Evolutionary conservation across 345 rosid genomes (phyloP).

Genomic region (Isatis tinctoria): DNA sequence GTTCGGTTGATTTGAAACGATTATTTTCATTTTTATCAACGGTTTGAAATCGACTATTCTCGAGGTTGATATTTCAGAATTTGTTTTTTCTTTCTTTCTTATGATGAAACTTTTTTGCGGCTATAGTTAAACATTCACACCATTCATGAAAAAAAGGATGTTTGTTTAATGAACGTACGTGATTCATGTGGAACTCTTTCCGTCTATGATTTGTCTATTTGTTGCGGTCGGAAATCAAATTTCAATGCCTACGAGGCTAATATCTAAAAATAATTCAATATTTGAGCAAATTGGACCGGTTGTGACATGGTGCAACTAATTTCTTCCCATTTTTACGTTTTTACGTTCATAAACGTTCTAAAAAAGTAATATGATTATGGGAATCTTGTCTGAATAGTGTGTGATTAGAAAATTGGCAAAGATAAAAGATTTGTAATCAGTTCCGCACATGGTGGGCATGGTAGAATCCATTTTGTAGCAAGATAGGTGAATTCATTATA

Average conservation of each 20-base stretch:
- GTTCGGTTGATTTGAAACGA: background rate
- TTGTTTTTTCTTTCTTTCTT: background rate
- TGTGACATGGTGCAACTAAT: background rate
- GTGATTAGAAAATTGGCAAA: background rate
- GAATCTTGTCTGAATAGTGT: background rate
- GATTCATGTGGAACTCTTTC: background rate
- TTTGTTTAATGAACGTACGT: too few species aligned
- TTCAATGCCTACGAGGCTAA: background rate
- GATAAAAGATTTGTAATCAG: background rate
- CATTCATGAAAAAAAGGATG: too few species aligned
- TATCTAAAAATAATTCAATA: background rate
- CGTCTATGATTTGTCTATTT: background rate
- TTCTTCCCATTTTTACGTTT: background rate
- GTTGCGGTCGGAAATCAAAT: background rate
- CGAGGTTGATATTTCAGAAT: background rate
- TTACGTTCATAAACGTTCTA: background rate
- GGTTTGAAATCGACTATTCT: background rate
- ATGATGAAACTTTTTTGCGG: too few species aligned
- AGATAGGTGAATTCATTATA: background rate
- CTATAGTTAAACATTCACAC: too few species aligned
- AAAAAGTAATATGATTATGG: background rate
- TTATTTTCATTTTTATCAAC: background rate
- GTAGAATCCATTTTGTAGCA: too few species aligned
- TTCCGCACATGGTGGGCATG: background rate
- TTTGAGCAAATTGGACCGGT: background rate